These are phyloP conservation scores for Colletotrichum abscissum DNA, from an alignment of 2,329 filamentous ascomycete species.

Conservation along the genomic window DNA sequence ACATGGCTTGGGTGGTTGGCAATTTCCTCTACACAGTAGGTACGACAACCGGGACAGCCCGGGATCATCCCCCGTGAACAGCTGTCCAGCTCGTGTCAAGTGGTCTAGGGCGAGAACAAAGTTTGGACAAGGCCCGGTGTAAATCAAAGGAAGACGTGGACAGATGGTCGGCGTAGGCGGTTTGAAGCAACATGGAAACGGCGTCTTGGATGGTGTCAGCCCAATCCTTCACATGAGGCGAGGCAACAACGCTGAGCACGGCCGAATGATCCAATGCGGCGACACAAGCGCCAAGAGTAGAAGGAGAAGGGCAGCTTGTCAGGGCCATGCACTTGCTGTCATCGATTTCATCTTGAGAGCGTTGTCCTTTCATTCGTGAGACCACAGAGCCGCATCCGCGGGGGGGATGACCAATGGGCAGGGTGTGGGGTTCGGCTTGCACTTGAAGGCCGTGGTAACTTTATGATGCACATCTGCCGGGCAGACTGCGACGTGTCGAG, in stretches of 20 bases:
- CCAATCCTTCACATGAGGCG: neutral
- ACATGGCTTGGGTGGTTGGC: neutral
- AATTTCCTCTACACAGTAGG: neutral
- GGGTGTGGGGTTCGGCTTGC: neutral
- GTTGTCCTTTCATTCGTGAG: neutral
- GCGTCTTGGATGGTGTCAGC: constrained; percentile 7
- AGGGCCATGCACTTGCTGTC: neutral
- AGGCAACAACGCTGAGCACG: neutral
- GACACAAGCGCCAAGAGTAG: constrained; percentile 12
- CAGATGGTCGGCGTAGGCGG: neutral
- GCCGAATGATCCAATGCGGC: neutral
- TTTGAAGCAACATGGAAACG: constrained; percentile 8
- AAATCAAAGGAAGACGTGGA: neutral
- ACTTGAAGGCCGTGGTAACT: neutral
- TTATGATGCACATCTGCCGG: neutral
- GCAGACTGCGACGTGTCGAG: neutral
- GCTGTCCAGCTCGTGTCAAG: constrained; percentile 25
- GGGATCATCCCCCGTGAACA: neutral
- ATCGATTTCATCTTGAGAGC: neutral
- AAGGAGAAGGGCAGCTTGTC: constrained; percentile 8
- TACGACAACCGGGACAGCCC: constrained; percentile 9
- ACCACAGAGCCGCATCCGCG: neutral
- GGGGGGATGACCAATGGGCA: neutral
- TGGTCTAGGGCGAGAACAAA: constrained; percentile 23
- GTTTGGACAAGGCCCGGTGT: neutral